phyloP scores from a whole-genome alignment of 345 rosid species.

The Pelargonium nanum region DNA sequence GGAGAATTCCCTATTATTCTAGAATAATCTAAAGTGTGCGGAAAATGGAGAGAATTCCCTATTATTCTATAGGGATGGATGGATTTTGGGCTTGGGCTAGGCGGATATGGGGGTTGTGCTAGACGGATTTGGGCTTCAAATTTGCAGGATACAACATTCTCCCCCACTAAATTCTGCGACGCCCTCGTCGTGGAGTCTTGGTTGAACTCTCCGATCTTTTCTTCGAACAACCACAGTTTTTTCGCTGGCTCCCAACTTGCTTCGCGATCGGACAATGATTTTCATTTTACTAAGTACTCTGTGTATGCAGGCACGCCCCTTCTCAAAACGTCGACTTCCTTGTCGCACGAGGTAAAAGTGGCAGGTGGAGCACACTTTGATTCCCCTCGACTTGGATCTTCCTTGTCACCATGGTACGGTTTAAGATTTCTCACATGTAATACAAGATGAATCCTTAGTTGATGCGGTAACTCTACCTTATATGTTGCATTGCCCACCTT shows the following conservation, averaged over 20 bases:
- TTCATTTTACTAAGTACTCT: neutral
- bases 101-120: no score
- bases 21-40: no score
- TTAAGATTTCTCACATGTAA: neutral
- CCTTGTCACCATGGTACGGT: neutral
- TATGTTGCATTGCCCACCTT: slow-evolving; percentile 1
- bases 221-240: neutral
- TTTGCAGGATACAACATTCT: no score
- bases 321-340: neutral
- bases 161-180: no score
- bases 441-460: neutral
- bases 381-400: neutral
- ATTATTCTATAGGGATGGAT: no score
- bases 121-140: no score
- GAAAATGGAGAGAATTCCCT: no score
- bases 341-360: neutral
- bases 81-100: no score
- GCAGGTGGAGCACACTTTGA: neutral
- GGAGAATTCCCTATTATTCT: no score
- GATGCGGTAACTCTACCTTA: neutral
- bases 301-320: neutral
- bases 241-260: neutral
- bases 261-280: neutral
- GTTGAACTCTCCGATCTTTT: no score
- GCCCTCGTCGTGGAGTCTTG: no score